These are phyloP conservation scores for Cynanchum wilfordii DNA, from an alignment of 257 asterid species.

Conservation along the genomic window DNA sequence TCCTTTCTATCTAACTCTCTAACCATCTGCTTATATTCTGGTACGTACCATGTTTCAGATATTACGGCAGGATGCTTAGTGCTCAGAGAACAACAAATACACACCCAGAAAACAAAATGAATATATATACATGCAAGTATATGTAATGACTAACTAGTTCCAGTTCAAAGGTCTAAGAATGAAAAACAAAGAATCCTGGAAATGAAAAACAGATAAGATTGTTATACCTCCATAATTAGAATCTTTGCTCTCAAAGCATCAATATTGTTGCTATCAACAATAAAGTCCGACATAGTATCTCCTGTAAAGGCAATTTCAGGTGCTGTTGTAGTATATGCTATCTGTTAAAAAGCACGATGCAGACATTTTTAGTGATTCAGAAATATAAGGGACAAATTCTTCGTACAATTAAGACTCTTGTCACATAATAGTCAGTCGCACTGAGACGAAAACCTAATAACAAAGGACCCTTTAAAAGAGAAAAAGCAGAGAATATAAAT, in stretches of 20 bases:
- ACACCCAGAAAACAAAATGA: not conserved
- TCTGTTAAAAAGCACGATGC: constrained; percentile 37
- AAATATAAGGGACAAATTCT: not conserved
- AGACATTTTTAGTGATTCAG: constrained; percentile 9
- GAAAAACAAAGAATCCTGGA: not conserved
- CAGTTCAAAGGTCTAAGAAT: not conserved
- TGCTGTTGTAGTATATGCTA: constrained; percentile 56
- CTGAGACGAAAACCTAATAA: not conserved
- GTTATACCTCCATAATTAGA: constrained; percentile 82
- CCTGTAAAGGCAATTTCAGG: constrained; percentile 98
- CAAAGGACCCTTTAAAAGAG: not conserved
- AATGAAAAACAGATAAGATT: constrained; percentile 5
- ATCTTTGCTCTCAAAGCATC: constrained; percentile 79
- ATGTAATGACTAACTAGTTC: not conserved
- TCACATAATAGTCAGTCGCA: not conserved
- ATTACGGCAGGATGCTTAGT: not conserved
- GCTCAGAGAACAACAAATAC: not conserved
- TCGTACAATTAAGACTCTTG: not conserved
- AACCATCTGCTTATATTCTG: not conserved
- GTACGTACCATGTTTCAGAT: not conserved
- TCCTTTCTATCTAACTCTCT: not conserved
- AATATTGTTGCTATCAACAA: constrained; percentile 54
- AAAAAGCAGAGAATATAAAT: not conserved
- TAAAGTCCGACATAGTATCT: constrained; percentile 90
- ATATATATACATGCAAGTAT: not conserved